Conservation (phyloP, 495 filamentous ascomycete species). For the Talaromyces thailandensis region DNA sequence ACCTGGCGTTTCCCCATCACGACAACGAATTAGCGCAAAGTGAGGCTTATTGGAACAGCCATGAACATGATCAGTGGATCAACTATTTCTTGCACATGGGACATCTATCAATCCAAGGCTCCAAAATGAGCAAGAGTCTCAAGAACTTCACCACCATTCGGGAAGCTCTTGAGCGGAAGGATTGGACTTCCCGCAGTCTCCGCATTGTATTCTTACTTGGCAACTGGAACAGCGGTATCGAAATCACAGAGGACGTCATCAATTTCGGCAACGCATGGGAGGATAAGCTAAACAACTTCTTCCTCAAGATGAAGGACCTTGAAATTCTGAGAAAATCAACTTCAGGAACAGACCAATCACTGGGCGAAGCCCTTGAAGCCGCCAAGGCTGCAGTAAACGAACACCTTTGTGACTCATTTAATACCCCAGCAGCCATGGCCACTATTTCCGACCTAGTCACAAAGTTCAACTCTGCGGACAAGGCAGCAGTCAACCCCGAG, state of each 20-base stretch:
- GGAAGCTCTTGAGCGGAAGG: conserved; percentile 63
- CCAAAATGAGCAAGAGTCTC: conserved; percentile 90
- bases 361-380: conserved; percentile 43
- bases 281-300: conserved; percentile 79
- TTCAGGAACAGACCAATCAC: conserved; percentile 18
- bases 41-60: conserved; percentile 68
- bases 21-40: conserved; percentile 94
- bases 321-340: conserved; percentile 28
- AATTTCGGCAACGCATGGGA: conserved; percentile 72
- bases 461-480: conserved; percentile 60
- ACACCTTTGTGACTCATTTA: conserved; percentile 79
- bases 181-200: conserved; percentile 73
- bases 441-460: conserved; percentile 66
- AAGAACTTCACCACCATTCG: conserved; percentile 98
- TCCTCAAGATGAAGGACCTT: conserved; percentile 57
- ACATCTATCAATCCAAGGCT: conserved; percentile 79
- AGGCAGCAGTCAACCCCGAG: conserved; percentile 42
- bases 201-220: conserved; percentile 84
- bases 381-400: conserved; percentile 55
- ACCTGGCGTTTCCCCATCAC: conserved; percentile 91
- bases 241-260: conserved; percentile 77
- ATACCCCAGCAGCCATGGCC: conserved; percentile 71
- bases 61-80: conserved; percentile 63
- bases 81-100: conserved; percentile 98
- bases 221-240: conserved; percentile 82